Base-by-base conservation (phyloP, 176 grass and related monocot species). In the Hordeum marinum region DNA sequence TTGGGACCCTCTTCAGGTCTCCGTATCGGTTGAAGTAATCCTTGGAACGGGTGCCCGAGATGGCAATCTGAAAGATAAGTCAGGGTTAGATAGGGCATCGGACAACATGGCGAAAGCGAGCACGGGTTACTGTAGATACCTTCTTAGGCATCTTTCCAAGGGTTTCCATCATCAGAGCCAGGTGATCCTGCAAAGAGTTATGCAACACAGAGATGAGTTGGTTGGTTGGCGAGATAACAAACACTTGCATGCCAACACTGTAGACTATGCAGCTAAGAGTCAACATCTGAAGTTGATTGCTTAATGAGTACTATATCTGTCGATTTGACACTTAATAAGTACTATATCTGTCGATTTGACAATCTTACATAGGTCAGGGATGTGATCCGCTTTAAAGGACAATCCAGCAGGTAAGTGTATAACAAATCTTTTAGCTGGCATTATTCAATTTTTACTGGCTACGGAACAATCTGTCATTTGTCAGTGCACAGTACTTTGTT, bases 61-160 rank as follows among this genome's bases (percentile, higher is more conserved):
- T 68, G 81, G 96, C 93, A 75, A 98, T 90, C 93, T 98, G 82
- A 25, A 72, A 79, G 9, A 43, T 11, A 57, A 9, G 65, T 59
- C 24, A 80, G 63, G 25, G 12, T 92, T 60, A 83, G 55, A 64
- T 12, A 26, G 12, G 26, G 35, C 36, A 26, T 20, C 26, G 62
- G n/a, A 76, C 32, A 39, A 23, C 4, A 63, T 42, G 64, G 75
- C 5, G 63, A 18, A 4, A 72, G 3, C 41, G 27, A 50, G 24
- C 35, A 4, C 6, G 21, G 41, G 65, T 21, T 21, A 85, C 45
- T 82, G 68, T 0, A 63, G 7, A 26, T 41, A 92, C 96, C 89
- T 98, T 92, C 85, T 85, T 84, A 43, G 93, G 93, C 83, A 98
- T 95, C 85, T 94, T 98, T 72, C 96, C 96, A 7, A 98, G 89